Evolutionary conservation across 2,329 filamentous ascomycete genomes (phyloP), one percentile per base, ranked within the genome.

Genomic region (Apiospora aurea): DNA sequence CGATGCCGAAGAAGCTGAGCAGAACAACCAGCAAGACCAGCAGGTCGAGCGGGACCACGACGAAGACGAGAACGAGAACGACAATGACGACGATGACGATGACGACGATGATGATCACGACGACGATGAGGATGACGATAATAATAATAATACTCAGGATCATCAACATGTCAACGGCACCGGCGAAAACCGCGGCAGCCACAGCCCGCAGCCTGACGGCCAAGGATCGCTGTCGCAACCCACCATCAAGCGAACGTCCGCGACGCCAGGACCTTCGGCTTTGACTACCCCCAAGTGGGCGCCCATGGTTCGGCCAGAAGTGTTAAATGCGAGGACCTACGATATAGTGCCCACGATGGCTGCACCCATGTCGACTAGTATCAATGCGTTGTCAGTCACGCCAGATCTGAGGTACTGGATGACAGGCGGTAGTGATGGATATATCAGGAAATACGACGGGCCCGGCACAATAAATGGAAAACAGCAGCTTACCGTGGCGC

Each of bases 341-440:
- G 96, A 99, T 80, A 97, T 99, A 73, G 93, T 97, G 0, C 96
- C 96, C 1, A 98, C 96, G 29, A 98, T 98, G 84, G 96, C 96
- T 1, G 96, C 96, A 3, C 96, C 96, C 0, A 95, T 98, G 81
- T 93, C 94, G 74, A 99, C 96, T 3, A 98, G 95, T 70, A 94
- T 99, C 82, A 99, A 99, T 80, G 92, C 95, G 13, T 89, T 99
- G 72, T 91, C 95, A 34, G 92, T 96, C 44, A 99, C 96, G 0
- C 95, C 95, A 2, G 96, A 99, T 81, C 92, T 98, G 87, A 90
- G 95, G 71, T 98, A 95, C 89, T 96, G 97, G 81, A 95, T 98
- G 80, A 97, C 92, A 14, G 96, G 96, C 49, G 96, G 96, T 0
- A 92, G 93, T 0, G 96, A 99, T 83, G 96, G 96, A 67, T 99